A percentile compares a stretch with the other conserved stretches of the same genome.
phyloP scores from a whole-genome alignment of 78 protist species.

The Neovahlkampfia damariscottae region DNA sequence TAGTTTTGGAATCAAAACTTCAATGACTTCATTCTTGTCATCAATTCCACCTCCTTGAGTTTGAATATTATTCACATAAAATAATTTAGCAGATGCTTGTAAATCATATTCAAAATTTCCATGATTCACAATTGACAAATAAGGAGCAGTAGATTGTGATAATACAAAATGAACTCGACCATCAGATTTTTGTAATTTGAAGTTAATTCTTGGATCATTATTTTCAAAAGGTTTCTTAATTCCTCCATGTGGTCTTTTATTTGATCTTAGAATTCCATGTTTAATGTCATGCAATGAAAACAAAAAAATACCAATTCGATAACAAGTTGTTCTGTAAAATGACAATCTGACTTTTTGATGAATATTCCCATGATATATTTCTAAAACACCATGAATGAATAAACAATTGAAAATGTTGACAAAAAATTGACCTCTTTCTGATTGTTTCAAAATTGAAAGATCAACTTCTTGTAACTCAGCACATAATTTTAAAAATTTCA shows the following conservation, averaged over 20 bases:
- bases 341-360: not conserved
- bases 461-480: not conserved
- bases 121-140: no score
- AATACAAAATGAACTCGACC: not conserved
- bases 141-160: no score
- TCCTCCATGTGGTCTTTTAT: not conserved
- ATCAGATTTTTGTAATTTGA: not conserved
- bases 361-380: not conserved
- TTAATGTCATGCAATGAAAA: slow-evolving; percentile 2
- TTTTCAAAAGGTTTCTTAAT: not conserved
- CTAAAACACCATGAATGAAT: not conserved
- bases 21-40: not conserved
- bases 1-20: no score
- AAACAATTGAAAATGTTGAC: not conserved
- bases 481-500: not conserved
- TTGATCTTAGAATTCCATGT: slow-evolving; percentile 8
- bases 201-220: not conserved
- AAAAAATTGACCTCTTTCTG: not conserved
- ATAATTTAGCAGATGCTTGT: not conserved
- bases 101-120: not conserved
- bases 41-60: not conserved
- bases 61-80: not conserved
- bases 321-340: not conserved
- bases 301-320: not conserved
- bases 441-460: not conserved